Conservation (phyloP, 1,139 yeast genomes). For the Pichia sp. region DNA sequence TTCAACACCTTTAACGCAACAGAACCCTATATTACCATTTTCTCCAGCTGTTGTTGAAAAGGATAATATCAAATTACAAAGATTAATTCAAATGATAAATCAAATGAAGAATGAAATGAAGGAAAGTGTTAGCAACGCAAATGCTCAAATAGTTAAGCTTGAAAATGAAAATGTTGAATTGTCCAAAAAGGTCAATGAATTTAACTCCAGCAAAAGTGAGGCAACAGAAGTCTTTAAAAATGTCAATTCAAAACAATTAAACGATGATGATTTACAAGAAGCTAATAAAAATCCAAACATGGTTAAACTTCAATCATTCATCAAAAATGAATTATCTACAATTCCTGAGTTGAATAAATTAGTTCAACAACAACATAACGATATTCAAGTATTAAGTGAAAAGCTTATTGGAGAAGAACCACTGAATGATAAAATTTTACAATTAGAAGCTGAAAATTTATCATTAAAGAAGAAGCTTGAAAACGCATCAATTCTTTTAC, state of each 20-base stretch:
- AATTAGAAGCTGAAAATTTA: slow-evolving; percentile 43
- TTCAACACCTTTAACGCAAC: slow-evolving; percentile 9
- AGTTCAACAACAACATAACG: slow-evolving; percentile 47
- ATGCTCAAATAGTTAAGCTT: slow-evolving; percentile 23
- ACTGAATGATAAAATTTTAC: slow-evolving; percentile 41
- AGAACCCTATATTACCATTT: slow-evolving; percentile 11
- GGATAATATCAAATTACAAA: slow-evolving; percentile 21
- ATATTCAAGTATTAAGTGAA: slow-evolving; percentile 37
- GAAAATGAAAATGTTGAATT: slow-evolving; percentile 21
- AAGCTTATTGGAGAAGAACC: slow-evolving; percentile 41
- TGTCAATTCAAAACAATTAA: background rate
- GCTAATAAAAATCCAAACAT: slow-evolving; percentile 1
- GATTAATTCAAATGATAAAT: slow-evolving; percentile 23
- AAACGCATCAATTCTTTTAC: slow-evolving; percentile 36
- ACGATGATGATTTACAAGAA: background rate
- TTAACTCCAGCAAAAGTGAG: background rate
- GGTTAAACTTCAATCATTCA: slow-evolving; percentile 30
- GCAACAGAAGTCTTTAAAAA: background rate
- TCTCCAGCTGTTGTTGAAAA: slow-evolving; percentile 16
- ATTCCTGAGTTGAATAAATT: slow-evolving; percentile 48
- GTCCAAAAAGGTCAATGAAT: background rate
- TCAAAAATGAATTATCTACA: slow-evolving; percentile 50
- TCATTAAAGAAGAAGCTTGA: slow-evolving; percentile 41
- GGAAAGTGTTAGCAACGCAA: slow-evolving; percentile 26
- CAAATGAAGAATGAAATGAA: slow-evolving; percentile 26